Conservation (phyloP, 805 yeast species). For the Cyberlindnera bimundalis region DNA sequence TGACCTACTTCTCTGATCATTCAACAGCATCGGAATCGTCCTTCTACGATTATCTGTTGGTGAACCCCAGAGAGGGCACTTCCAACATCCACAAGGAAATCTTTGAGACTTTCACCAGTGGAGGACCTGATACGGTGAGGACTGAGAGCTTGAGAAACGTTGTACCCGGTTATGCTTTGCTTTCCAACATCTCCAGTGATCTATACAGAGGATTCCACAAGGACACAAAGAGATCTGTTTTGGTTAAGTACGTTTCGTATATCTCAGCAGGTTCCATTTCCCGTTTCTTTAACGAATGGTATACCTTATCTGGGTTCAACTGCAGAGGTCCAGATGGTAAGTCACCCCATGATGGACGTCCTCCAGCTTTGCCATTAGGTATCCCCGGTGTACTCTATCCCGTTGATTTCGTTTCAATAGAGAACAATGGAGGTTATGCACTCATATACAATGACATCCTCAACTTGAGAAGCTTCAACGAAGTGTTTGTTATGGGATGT, state of each 20-base stretch:
- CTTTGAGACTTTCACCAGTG: conserved; percentile 13
- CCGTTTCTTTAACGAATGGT: conserved; percentile 25
- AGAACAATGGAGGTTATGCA: conserved; percentile 16
- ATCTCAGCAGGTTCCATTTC: conserved; percentile 21
- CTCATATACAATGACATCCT: conserved; percentile 20
- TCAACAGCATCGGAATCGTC: conserved; percentile 10
- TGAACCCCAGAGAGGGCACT: conserved; percentile 1
- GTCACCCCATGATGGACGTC: background rate
- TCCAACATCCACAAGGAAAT: conserved; percentile 13
- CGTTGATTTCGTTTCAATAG: conserved; percentile 13
- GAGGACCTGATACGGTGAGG: no score
- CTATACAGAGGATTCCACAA: conserved; percentile 21
- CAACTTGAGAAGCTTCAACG: conserved; percentile 19
- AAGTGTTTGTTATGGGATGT: conserved; percentile 11
- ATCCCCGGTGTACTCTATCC: conserved; percentile 23
- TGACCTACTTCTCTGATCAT: conserved; percentile 16
- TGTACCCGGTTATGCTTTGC: conserved; percentile 18
- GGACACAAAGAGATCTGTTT: conserved; percentile 15
- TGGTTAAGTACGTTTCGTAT: conserved; percentile 19
- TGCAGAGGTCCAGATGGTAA: background rate
- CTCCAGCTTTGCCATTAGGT: conserved; percentile 14
- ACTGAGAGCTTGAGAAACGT: conserved; percentile 10
- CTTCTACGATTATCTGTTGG: conserved; percentile 20
- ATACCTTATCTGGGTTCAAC: conserved; percentile 19
- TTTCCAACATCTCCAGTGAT: conserved; percentile 22